Base-by-base conservation (phyloP, 1,284 basidiomycete genomes). In the Coriolopsis trogii region DNA sequence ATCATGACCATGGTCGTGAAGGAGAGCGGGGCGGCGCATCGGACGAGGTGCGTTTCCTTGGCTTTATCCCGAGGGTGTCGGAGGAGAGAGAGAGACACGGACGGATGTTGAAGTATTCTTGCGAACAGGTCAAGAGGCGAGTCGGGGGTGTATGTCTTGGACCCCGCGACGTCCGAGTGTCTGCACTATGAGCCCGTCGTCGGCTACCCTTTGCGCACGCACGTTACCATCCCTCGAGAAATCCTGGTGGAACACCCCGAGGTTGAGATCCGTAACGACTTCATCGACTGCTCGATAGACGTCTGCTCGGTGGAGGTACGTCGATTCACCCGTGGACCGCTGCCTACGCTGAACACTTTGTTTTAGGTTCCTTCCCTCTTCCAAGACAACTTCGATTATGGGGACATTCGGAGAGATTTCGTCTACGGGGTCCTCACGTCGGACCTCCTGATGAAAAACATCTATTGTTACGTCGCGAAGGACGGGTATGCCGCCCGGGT, bases 371-470 rank as follows among this genome's bases (percentile, higher is more conserved):
- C 95, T 0, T 96, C 95, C 0, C 73, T 98, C 4, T 99, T 98
- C 74, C 95, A 97, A 63, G 97, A 99, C 71, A 99, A 99, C 73
- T 99, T 99, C 68, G 97, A 99, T 73, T 99, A 97, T 67, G 87
- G 89, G 41, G 91, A 95, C 69, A 81, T 98, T 56, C 84, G 95
- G 49, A 78, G 85, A 59, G 94, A 99, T 71, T 98, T 99, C 66
- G 91, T 99, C 21, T 91, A 94, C 63, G 96, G 96, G n/a, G 85
- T 99, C 38, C 78, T 99, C 52, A 97, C 93, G 0, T 96, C 93
- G 12, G 97, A 99, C 70, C 71, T 99, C 39, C 80, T 99, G 38
- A 95, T 94, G 77, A 96, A 98, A 73, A 95, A 89, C 61, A 96
- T 99, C 53, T 85, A 92, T 66, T 90, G 93, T 60, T 92, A 95